Evolutionary conservation across 83 land plant species (phyloP).

Genomic region (Diphasiastrum complanatum): DNA sequence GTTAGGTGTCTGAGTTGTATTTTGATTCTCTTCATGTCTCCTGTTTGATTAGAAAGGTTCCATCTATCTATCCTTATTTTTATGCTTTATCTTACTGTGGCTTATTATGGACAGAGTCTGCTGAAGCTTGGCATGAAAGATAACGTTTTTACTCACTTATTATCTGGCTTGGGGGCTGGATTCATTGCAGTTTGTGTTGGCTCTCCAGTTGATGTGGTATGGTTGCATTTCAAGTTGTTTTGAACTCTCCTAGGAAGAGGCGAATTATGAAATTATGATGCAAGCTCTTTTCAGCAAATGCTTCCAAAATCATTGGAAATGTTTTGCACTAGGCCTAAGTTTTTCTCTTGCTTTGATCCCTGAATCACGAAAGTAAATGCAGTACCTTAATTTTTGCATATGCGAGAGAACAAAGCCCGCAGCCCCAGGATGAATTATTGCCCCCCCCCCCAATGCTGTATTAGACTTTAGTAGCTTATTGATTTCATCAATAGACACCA

Average conservation of each 20-base stretch:
- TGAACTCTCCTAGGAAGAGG: background rate
- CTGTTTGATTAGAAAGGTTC: background rate
- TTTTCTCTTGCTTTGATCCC: no score
- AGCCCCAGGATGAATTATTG: no score
- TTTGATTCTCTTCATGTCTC: background rate
- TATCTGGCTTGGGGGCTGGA: constrained; percentile 96
- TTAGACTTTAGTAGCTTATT: no score
- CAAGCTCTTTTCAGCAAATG: background rate
- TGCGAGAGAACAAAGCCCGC: no score
- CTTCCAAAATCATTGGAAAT: background rate
- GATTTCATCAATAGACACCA: no score
- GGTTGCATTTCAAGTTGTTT: background rate
- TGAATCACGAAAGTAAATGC: no score
- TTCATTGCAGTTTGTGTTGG: constrained; percentile 97
- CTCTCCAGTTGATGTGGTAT: constrained; percentile 99
- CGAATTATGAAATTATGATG: background rate
- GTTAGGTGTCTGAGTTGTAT: constrained; percentile 25
- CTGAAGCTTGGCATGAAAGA: constrained; percentile 83
- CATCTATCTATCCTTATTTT: background rate
- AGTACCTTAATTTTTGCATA: no score
- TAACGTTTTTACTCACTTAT: constrained; percentile 79
- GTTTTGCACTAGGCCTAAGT: no score
- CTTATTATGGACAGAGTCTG: constrained; percentile 40
- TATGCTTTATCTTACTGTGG: background rate
- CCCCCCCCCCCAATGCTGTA: no score